These are phyloP conservation scores for Lecanicillium sp. DNA, from an alignment of 2,329 filamentous ascomycete genomes.

Conservation along the genomic window DNA sequence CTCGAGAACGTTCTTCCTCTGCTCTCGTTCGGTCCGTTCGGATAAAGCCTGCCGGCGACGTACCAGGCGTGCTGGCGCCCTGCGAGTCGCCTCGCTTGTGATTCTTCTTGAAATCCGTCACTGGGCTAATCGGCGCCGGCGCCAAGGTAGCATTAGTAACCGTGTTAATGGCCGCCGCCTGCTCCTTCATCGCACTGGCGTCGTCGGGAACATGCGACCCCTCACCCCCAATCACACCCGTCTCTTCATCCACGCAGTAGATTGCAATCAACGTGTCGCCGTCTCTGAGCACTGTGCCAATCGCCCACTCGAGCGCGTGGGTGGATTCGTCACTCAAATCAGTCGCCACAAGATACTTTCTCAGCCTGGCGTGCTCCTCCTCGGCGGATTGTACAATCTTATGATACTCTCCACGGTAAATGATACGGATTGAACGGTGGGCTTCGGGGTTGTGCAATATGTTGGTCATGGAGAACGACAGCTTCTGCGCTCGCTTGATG, in stretches of 20 bases:
- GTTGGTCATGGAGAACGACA: constrained; percentile 72
- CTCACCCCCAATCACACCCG: constrained; percentile 40
- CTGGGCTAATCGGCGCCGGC: constrained; percentile 22
- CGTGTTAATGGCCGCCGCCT: constrained; percentile 61
- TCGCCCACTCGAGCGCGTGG: constrained; percentile 94
- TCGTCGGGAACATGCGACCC: constrained; percentile 60
- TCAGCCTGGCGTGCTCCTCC: constrained; percentile 66
- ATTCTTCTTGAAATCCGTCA: constrained; percentile 23
- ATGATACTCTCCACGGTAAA: constrained; percentile 79
- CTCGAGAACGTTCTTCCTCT: constrained; percentile 72
- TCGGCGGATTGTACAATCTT: constrained; percentile 70
- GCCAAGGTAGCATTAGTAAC: constrained; percentile 38
- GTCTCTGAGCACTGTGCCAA: constrained; percentile 87
- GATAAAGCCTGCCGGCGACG: constrained; percentile 40
- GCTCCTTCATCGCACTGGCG: constrained; percentile 65
- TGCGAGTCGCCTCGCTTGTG: constrained; percentile 21
- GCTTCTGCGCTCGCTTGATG: constrained; percentile 78
- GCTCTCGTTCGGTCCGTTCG: constrained; percentile 46
- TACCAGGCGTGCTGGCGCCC: constrained; percentile 20
- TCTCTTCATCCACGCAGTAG: constrained; percentile 88
- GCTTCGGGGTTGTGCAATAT: constrained; percentile 68
- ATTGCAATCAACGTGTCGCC: constrained; percentile 91
- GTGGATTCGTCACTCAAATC: constrained; percentile 91
- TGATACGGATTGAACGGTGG: constrained; percentile 78
- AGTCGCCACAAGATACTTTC: constrained; percentile 92